A percentile compares a stretch with the other conserved stretches of the same genome.
phyloP scores from a whole-genome alignment of 306 rosid species.

The Cucumis sativus region DNA sequence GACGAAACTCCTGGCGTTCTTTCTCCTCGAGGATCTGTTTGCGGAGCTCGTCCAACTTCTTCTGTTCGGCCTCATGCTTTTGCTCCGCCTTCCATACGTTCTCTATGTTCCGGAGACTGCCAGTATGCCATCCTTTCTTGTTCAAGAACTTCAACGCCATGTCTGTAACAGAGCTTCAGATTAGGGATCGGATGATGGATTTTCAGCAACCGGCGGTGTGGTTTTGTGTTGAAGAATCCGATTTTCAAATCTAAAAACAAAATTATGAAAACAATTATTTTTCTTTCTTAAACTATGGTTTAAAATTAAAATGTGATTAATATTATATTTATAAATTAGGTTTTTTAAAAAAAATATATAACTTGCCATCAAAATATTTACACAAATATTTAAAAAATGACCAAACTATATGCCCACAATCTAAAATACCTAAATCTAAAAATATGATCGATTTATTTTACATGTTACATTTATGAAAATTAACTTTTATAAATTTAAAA shows the following conservation, averaged over 20 bases:
- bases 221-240: background rate
- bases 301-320: too few relatives aligned
- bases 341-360: too few relatives aligned
- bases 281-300: too few relatives aligned
- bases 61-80: slow-evolving; percentile 76
- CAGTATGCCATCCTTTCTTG: slow-evolving; percentile 99
- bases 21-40: slow-evolving; percentile 83
- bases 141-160: slow-evolving; percentile 91
- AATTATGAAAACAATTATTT: too few relatives aligned
- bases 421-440: too few relatives aligned
- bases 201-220: background rate
- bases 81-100: slow-evolving; percentile 98
- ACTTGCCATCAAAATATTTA: too few relatives aligned
- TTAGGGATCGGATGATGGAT: background rate
- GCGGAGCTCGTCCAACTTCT: slow-evolving; percentile 87
- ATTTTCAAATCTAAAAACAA: background rate
- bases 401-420: too few relatives aligned
- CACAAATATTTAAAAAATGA: too few relatives aligned
- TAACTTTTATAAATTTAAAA: too few relatives aligned
- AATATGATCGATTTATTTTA: too few relatives aligned
- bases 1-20: slow-evolving; percentile 79
- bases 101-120: slow-evolving; percentile 81
- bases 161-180: background rate
- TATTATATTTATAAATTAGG: too few relatives aligned
- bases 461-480: too few relatives aligned